Percentiles rank a stretch among this genome's conserved stretches.
phyloP scores from a whole-genome alignment of 2,329 filamentous ascomycete species.

The Hypoxylon sp. region DNA sequence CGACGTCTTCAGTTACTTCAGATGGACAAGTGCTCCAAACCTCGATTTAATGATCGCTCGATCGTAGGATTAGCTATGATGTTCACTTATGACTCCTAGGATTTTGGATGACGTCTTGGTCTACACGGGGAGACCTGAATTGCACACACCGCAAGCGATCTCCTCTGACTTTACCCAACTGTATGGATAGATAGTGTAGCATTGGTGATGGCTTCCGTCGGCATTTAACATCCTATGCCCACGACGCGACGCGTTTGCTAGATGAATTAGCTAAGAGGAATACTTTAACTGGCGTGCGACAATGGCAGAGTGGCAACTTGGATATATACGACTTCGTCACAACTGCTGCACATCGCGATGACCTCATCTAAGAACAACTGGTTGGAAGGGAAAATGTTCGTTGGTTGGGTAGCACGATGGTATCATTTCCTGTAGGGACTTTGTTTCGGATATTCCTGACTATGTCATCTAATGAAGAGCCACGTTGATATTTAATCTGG shows the following conservation, averaged over 20 bases:
- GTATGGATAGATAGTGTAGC: not conserved
- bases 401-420: no score
- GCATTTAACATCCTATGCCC: slow-evolving; percentile 1
- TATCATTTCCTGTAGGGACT: no score
- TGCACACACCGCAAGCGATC: slow-evolving; percentile 19
- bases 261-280: not conserved
- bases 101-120: slow-evolving; percentile 10
- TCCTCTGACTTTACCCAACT: not conserved
- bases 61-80: slow-evolving; percentile 1
- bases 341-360: no score
- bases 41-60: slow-evolving; percentile 21
- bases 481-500: no score
- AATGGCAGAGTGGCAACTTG: no score
- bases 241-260: slow-evolving; percentile 7
- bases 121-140: not conserved
- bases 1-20: not conserved
- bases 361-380: no score
- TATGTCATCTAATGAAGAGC: no score
- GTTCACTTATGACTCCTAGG: slow-evolving; percentile 2
- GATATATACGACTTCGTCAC: no score
- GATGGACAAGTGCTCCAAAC: slow-evolving; percentile 1
- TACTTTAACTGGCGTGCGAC: no score
- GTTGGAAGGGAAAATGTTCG: no score
- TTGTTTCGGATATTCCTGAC: no score
- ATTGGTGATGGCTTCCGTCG: slow-evolving; percentile 4